Conservation (phyloP, 768 basidiomycete genomes). For the Kwoniella heveanensis region DNA sequence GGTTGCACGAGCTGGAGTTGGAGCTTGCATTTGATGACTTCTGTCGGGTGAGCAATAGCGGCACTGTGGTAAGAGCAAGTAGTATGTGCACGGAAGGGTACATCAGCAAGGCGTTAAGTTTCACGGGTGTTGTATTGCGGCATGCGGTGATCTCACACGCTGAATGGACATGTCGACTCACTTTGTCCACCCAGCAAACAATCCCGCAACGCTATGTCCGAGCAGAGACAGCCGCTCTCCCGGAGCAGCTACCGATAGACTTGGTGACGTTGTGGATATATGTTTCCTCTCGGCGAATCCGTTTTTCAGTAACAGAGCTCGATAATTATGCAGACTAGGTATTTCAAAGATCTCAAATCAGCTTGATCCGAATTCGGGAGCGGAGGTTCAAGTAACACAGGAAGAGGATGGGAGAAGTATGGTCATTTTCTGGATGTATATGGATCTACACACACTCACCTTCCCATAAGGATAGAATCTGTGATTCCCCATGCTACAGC, state of each 20-base stretch:
- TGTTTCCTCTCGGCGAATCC: constrained; percentile 48
- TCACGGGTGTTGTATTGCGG: too few species aligned
- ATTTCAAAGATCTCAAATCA: not conserved
- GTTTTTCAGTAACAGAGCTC: constrained; percentile 37
- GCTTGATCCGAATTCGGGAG: too few species aligned
- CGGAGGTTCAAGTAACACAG: not conserved
- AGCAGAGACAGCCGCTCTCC: constrained; percentile 41
- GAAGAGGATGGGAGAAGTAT: not conserved
- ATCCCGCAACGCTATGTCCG: constrained; percentile 52
- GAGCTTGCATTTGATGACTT: constrained; percentile 69
- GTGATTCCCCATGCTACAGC: constrained; percentile 56
- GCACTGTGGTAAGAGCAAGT: constrained; percentile 58
- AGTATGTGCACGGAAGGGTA: too few species aligned
- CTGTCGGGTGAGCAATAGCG: constrained; percentile 72
- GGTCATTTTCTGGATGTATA: not conserved
- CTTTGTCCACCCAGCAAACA: constrained; percentile 56
- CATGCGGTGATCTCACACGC: too few species aligned
- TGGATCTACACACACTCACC: constrained; percentile 35
- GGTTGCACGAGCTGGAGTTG: constrained; percentile 52
- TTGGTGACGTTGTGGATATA: too few species aligned
- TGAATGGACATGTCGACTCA: too few species aligned
- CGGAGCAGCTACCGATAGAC: not conserved
- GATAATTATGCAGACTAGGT: constrained; percentile 53
- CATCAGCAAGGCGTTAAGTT: too few species aligned
- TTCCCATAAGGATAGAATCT: constrained; percentile 55